These are phyloP conservation scores for Colletotrichum coccodes DNA, from an alignment of 2,329 filamentous ascomycete genomes.

Conservation along the genomic window DNA sequence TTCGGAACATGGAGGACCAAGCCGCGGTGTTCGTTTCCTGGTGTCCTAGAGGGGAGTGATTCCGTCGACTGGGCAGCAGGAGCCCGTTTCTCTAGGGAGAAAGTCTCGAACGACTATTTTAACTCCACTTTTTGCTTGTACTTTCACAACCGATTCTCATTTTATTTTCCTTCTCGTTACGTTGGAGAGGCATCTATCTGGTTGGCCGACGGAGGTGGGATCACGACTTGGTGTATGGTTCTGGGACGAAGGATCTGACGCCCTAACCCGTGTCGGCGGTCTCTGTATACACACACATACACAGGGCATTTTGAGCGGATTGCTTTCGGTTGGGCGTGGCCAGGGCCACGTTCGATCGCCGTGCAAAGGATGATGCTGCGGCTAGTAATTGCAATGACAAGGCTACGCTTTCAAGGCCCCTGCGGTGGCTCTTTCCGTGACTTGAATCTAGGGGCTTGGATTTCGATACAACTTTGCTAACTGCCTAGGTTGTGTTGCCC, in stretches of 20 bases:
- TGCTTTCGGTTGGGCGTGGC: background rate
- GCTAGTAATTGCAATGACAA: slow-evolving; percentile 10
- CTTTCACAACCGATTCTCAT: slow-evolving; percentile 16
- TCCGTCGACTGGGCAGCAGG: background rate
- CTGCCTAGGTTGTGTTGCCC: background rate
- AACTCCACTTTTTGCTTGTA: slow-evolving; percentile 17
- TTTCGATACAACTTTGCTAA: background rate
- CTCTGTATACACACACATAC: slow-evolving; percentile 10
- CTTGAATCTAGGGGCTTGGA: too few species aligned
- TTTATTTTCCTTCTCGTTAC: slow-evolving; percentile 21
- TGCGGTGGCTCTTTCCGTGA: background rate
- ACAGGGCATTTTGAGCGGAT: background rate
- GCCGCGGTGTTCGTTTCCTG: slow-evolving; percentile 1
- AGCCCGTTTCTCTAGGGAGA: background rate
- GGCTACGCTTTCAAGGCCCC: background rate
- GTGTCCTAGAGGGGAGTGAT: background rate
- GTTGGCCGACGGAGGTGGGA: background rate
- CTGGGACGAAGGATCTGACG: background rate
- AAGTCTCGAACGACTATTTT: background rate
- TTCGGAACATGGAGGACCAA: background rate
- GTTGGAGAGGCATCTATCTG: background rate
- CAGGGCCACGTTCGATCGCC: slow-evolving; percentile 1
- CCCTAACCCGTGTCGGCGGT: slow-evolving; percentile 6
- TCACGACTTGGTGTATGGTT: background rate
- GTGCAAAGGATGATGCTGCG: slow-evolving; percentile 5